phyloP scores from a whole-genome alignment of 177 flowering plant genomes.

The Tripterygium wilfordii region DNA sequence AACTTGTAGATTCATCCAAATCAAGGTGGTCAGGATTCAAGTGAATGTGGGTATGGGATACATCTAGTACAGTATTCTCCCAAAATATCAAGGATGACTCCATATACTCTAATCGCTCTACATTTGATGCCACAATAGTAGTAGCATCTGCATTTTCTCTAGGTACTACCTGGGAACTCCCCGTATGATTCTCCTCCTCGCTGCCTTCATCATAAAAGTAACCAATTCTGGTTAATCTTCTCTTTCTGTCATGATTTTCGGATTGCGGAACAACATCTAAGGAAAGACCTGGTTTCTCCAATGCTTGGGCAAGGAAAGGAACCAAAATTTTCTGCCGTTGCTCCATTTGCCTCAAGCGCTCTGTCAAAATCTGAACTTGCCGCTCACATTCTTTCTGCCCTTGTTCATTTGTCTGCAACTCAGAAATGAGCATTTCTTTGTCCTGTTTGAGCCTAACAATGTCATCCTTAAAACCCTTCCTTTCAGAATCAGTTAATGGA shows the following conservation, averaged over 20 bases:
- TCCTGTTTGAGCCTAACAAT: constrained; percentile 42
- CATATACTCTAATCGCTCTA: constrained; percentile 27
- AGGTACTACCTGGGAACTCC: constrained; percentile 10
- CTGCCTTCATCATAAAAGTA: constrained; percentile 19
- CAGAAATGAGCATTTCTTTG: constrained; percentile 25
- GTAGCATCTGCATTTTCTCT: constrained; percentile 18
- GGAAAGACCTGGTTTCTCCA: constrained; percentile 34
- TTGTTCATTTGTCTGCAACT: constrained; percentile 30
- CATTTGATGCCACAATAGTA: constrained; percentile 12
- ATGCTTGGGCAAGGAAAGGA: constrained; percentile 22
- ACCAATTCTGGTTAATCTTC: constrained; percentile 32
- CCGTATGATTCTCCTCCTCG: constrained; percentile 23
- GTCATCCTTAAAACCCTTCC: constrained; percentile 31
- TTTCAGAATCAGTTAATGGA: constrained; percentile 41
- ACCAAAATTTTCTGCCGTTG: constrained; percentile 28
- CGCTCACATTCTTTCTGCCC: constrained; percentile 25
- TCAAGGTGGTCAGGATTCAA: constrained; percentile 25
- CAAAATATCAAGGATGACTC: constrained; percentile 41
- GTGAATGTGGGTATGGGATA: constrained; percentile 4
- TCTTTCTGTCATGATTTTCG: constrained; percentile 37
- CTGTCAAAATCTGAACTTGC: constrained; percentile 26
- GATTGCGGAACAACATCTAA: constrained; percentile 16
- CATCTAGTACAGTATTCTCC: constrained; percentile 33
- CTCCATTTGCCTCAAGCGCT: constrained; percentile 31
- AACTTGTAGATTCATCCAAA: constrained; percentile 47